phyloP scores from a whole-genome alignment of 768 basidiomycete species.

The Inosperma sp. region DNA sequence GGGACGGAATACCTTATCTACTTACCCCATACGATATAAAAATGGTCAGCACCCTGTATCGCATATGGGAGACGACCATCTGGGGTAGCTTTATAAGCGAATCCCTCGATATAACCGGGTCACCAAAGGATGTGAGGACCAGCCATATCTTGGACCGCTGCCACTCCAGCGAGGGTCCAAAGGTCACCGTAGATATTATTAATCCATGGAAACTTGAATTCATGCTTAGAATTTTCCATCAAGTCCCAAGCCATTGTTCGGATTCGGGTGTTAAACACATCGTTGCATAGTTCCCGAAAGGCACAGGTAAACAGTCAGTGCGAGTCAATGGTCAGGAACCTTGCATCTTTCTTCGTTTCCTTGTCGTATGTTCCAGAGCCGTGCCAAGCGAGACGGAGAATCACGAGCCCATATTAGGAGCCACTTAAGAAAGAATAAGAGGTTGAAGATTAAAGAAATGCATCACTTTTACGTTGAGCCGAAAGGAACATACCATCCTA shows the following conservation, averaged over 20 bases:
- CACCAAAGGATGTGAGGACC: slow-evolving; percentile 94
- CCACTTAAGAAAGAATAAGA: slow-evolving; percentile 51
- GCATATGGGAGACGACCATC: slow-evolving; percentile 91
- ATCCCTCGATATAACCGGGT: slow-evolving; percentile 87
- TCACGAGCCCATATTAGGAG: slow-evolving; percentile 80
- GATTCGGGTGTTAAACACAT: slow-evolving; percentile 96
- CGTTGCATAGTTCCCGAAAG: slow-evolving; percentile 85
- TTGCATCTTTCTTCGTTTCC: slow-evolving; percentile 70
- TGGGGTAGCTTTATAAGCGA: slow-evolving; percentile 67
- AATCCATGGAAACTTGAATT: slow-evolving; percentile 93
- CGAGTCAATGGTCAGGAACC: slow-evolving; percentile 38
- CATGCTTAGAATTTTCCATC: slow-evolving; percentile 82
- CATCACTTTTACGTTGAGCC: background rate
- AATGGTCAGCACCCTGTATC: slow-evolving; percentile 78
- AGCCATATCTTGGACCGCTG: slow-evolving; percentile 87
- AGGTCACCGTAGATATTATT: slow-evolving; percentile 94
- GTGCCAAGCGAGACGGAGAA: slow-evolving; percentile 93
- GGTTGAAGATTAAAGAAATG: slow-evolving; percentile 11
- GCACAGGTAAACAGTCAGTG: slow-evolving; percentile 12
- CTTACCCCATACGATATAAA: slow-evolving; percentile 84
- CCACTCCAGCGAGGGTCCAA: slow-evolving; percentile 94
- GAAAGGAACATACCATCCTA: slow-evolving; percentile 70
- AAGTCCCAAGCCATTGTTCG: slow-evolving; percentile 74
- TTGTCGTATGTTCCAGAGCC: slow-evolving; percentile 91
- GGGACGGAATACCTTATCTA: background rate